These are phyloP conservation scores for Mortierella sp. DNA, from an alignment of 371 early-diverging fungal species.

Conservation along the genomic window DNA sequence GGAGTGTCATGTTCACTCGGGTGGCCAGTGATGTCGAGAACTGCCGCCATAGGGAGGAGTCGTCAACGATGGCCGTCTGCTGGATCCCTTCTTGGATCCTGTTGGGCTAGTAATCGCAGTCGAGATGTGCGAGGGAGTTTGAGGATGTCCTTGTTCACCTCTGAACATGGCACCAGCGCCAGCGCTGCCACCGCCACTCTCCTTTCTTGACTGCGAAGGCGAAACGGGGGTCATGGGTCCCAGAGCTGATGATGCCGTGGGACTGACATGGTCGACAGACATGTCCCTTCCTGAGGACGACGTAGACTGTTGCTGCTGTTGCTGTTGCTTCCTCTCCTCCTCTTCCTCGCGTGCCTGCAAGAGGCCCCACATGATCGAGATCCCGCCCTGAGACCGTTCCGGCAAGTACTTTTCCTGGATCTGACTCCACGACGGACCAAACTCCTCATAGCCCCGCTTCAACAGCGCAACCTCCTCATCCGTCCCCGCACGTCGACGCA, in stretches of 20 bases:
- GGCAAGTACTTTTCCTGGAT: slow-evolving; percentile 57
- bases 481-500: slow-evolving; percentile 52
- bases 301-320: neutral
- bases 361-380: slow-evolving; percentile 55
- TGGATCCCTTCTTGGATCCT: neutral
- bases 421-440: slow-evolving; percentile 47
- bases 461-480: slow-evolving; percentile 40
- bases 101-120: neutral
- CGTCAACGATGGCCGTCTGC: neutral
- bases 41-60: slow-evolving; percentile 4
- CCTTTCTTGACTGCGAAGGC: neutral
- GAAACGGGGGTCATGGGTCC: neutral
- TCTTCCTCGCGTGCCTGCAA: slow-evolving; percentile 45
- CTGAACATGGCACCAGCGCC: neutral
- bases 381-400: slow-evolving; percentile 48
- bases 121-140: neutral
- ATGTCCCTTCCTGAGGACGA: neutral
- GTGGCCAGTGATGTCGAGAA: slow-evolving; percentile 7
- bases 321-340: slow-evolving; percentile 19
- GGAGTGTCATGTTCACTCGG: neutral
- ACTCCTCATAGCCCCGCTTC: slow-evolving; percentile 45
- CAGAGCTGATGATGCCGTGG: neutral
- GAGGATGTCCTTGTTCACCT: neutral
- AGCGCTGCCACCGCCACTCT: neutral
- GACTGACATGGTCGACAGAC: slow-evolving; percentile 3